These are phyloP conservation scores for Cytospora leucostoma DNA, from an alignment of 2,329 filamentous ascomycete genomes.

Conservation along the genomic window DNA sequence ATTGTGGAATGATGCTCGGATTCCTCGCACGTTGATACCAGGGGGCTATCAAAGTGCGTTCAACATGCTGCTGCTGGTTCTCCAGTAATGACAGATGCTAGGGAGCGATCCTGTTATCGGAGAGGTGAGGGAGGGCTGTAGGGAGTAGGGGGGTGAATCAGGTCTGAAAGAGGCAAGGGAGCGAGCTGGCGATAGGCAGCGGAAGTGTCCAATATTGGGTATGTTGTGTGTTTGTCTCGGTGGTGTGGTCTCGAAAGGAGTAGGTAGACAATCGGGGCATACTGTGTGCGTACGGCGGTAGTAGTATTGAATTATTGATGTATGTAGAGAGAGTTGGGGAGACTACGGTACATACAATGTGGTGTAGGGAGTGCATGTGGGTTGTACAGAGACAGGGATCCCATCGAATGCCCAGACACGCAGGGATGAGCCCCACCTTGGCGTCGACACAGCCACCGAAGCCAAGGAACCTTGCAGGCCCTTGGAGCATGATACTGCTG, in stretches of 20 bases:
- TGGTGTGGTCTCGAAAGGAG: slow-evolving; percentile 4
- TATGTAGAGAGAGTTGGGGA: too few species aligned
- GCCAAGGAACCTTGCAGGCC: not conserved
- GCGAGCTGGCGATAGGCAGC: too few species aligned
- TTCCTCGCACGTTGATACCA: slow-evolving; percentile 11
- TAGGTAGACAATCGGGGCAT: not conserved
- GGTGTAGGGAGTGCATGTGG: too few species aligned
- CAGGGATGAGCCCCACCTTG: not conserved
- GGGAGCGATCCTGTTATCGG: not conserved
- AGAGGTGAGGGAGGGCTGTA: not conserved
- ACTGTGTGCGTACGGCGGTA: not conserved
- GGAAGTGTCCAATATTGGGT: too few species aligned
- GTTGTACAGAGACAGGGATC: too few species aligned
- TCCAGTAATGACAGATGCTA: not conserved
- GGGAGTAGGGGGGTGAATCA: not conserved
- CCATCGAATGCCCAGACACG: not conserved
- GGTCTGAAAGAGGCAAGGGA: not conserved
- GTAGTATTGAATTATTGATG: not conserved
- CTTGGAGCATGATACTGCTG: not conserved
- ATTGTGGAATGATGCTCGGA: slow-evolving; percentile 16
- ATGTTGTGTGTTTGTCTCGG: not conserved
- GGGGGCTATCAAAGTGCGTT: slow-evolving; percentile 2
- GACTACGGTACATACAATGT: too few species aligned
- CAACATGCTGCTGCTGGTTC: not conserved
- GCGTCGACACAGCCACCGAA: not conserved